Evolutionary conservation across 495 filamentous ascomycete species (phyloP).

Genomic region (Lepraria neglecta): DNA sequence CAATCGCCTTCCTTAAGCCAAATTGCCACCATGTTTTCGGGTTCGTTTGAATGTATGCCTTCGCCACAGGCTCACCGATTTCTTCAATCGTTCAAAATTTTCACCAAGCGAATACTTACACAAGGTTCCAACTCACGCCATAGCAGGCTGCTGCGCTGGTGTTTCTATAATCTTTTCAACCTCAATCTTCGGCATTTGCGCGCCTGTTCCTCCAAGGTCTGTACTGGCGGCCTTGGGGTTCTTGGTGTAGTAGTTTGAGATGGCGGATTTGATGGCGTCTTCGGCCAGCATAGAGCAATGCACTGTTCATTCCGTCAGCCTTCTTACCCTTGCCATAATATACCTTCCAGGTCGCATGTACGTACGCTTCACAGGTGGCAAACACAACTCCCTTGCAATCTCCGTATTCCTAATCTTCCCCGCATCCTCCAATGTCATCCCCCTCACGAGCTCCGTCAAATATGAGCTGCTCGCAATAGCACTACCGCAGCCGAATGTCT

Average conservation of each 20-base stretch:
- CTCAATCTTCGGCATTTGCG: slow-evolving; percentile 49
- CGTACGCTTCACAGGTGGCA: slow-evolving; percentile 90
- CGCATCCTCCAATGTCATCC: slow-evolving; percentile 95
- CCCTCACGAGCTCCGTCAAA: slow-evolving; percentile 78
- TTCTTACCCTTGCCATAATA: not conserved
- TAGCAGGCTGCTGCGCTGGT: slow-evolving; percentile 20
- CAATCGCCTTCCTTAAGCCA: not conserved
- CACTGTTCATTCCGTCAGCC: slow-evolving; percentile 45
- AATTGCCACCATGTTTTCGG: not conserved
- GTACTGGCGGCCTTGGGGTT: slow-evolving; percentile 70
- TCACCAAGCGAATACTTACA: too few species aligned
- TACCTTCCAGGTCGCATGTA: slow-evolving; percentile 22
- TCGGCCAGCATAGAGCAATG: slow-evolving; percentile 99
- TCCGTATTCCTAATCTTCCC: slow-evolving; percentile 89
- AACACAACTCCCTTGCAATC: slow-evolving; percentile 92
- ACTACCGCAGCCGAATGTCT: slow-evolving; percentile 96
- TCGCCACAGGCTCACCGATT: not conserved
- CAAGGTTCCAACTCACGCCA: not conserved
- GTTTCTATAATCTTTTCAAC: slow-evolving; percentile 39
- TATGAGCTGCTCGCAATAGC: slow-evolving; percentile 91
- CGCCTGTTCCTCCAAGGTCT: slow-evolving; percentile 64
- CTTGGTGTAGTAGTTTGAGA: slow-evolving; percentile 96
- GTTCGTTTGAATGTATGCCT: not conserved
- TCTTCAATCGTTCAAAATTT: too few species aligned
- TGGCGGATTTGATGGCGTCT: slow-evolving; percentile 99